A percentile compares a stretch with the other conserved stretches of the same genome.
phyloP scores from a whole-genome alignment of 352 stramenopile genomes.

The Salisapilia sapeloensis region DNA sequence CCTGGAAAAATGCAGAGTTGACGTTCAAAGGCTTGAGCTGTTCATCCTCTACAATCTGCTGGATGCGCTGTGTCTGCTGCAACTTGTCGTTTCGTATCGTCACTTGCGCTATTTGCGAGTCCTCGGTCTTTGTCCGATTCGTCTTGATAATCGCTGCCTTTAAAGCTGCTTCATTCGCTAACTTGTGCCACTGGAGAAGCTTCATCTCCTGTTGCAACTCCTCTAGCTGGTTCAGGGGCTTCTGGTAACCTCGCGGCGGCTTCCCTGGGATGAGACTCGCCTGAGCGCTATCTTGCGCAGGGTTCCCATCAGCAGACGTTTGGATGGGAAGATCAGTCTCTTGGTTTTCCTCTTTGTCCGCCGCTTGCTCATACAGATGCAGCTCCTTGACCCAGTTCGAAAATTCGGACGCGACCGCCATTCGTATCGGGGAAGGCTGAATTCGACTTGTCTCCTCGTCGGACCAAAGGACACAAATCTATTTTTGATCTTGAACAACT shows the following conservation, averaged over 20 bases:
- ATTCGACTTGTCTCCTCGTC: too few relatives aligned
- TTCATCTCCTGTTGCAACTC: constrained; percentile 86
- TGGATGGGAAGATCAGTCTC: too few relatives aligned
- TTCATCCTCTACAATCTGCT: constrained; percentile 87
- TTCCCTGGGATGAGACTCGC: too few relatives aligned
- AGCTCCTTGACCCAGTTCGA: too few relatives aligned
- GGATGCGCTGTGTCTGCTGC: constrained; percentile 76
- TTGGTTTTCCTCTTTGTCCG: too few relatives aligned
- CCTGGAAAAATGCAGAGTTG: constrained; percentile 73
- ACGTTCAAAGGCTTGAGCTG: constrained; percentile 83
- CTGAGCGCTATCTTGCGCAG: too few relatives aligned
- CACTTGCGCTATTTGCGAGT: constrained; percentile 28
- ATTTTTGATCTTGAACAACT: too few relatives aligned
- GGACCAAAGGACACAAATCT: too few relatives aligned
- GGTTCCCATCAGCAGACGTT: too few relatives aligned
- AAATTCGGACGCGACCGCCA: too few relatives aligned
- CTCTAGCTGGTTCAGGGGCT: constrained; percentile 46
- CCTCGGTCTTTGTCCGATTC: constrained; percentile 68
- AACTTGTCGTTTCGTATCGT: constrained; percentile 37
- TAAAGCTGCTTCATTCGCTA: constrained; percentile 86
- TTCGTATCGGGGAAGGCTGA: too few relatives aligned
- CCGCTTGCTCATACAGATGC: too few relatives aligned
- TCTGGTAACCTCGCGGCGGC: background rate
- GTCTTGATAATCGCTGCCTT: constrained; percentile 84
- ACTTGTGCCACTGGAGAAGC: constrained; percentile 89